Percentiles rank a stretch among this genome's conserved stretches.
Evolutionary conservation across 805 yeast species (phyloP).

Genomic region (Teunomyces aglyptinius): DNA sequence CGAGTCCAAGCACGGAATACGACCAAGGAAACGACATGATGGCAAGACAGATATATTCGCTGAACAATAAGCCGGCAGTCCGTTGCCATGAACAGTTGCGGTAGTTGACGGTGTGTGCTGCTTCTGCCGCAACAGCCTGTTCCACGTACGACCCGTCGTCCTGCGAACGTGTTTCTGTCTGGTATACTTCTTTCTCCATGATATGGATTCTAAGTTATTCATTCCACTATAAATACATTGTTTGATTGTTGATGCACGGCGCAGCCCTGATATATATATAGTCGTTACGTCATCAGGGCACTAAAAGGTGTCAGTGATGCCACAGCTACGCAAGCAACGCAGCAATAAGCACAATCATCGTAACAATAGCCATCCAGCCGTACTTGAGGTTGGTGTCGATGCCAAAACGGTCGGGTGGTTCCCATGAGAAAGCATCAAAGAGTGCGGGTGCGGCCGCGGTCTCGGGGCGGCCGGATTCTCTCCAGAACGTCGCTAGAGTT

Average conservation of each 20-base stretch:
- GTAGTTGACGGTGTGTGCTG: slow-evolving; percentile 39
- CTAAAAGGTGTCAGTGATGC: neutral
- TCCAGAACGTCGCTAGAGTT: too few relatives aligned
- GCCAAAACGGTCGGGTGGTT: slow-evolving; percentile 30
- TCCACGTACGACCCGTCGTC: slow-evolving; percentile 5
- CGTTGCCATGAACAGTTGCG: slow-evolving; percentile 56
- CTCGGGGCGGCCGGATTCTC: too few relatives aligned
- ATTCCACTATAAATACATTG: too few relatives aligned
- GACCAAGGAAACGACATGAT: slow-evolving; percentile 69
- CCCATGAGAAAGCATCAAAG: slow-evolving; percentile 22
- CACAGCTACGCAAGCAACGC: neutral
- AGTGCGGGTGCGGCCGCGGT: slow-evolving; percentile 4
- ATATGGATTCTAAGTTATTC: too few relatives aligned
- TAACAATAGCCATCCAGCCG: slow-evolving; percentile 16
- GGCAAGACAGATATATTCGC: slow-evolving; percentile 61
- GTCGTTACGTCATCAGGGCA: too few relatives aligned
- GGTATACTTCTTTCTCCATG: too few relatives aligned
- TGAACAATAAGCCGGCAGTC: slow-evolving; percentile 57
- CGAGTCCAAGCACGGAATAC: slow-evolving; percentile 55
- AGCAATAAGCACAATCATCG: neutral
- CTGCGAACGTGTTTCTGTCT: too few relatives aligned
- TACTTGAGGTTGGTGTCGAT: slow-evolving; percentile 18
- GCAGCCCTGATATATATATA: too few relatives aligned
- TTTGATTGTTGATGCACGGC: neutral
- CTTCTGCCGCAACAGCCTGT: slow-evolving; percentile 13